Evolutionary conservation across 2,329 filamentous ascomycete species (phyloP).

Genomic region (Penicillium sp.): DNA sequence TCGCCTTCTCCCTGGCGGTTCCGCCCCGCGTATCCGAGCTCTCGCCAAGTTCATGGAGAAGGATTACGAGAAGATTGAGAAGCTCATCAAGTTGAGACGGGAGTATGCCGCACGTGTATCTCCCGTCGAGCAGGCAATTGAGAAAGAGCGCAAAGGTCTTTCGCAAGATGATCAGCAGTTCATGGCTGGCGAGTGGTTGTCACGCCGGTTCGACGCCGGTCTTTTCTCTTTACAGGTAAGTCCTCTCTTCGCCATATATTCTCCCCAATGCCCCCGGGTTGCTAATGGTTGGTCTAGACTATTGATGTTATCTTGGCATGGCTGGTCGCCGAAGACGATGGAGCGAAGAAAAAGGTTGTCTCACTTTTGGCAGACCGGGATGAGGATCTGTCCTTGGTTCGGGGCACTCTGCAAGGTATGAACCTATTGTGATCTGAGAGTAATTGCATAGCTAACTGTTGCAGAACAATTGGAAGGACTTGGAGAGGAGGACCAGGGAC

Average conservation of each 20-base stretch:
- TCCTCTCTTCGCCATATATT: background rate
- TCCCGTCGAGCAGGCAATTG: conserved; percentile 68
- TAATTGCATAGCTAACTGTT: conserved; percentile 26
- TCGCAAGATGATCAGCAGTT: conserved; percentile 66
- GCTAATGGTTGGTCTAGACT: conserved; percentile 50
- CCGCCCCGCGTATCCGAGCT: conserved; percentile 77
- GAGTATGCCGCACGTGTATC: conserved; percentile 71
- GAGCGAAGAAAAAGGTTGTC: conserved; percentile 70
- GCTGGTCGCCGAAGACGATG: conserved; percentile 87
- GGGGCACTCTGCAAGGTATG: conserved; percentile 68
- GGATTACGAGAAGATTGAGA: conserved; percentile 82
- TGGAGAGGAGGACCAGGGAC: conserved; percentile 60
- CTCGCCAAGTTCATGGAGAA: conserved; percentile 96
- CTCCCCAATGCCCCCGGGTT: conserved; percentile 15
- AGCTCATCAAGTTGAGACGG: conserved; percentile 72
- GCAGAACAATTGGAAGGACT: conserved; percentile 67
- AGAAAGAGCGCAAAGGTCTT: conserved; percentile 60
- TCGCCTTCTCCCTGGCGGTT: conserved; percentile 77
- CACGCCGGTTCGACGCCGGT: conserved; percentile 79
- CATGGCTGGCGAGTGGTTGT: conserved; percentile 73
- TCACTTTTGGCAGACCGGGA: conserved; percentile 70
- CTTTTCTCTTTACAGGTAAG: conserved; percentile 75
- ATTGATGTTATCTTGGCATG: conserved; percentile 87
- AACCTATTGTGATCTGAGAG: background rate
- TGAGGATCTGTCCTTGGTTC: conserved; percentile 68